Base-by-base conservation (phyloP, 1,284 basidiomycete species). In the Sanghuangporus baumii region DNA sequence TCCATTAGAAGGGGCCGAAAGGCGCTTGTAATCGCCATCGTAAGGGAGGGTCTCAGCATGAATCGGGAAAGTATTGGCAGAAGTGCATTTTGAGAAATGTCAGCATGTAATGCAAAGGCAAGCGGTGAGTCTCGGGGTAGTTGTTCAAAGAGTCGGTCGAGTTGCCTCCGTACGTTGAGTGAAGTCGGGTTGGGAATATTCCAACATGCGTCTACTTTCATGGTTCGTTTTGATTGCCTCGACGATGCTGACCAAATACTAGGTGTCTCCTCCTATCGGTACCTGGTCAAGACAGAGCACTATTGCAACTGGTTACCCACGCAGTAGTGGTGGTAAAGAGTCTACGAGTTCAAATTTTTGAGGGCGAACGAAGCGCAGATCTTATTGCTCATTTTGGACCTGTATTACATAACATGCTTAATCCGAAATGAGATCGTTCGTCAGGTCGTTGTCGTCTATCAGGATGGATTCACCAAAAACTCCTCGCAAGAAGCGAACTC, bases 1-100 rank as follows among this genome's bases (percentile, higher is more conserved):
- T 92, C 87, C 40, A 89, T 69, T 55, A 93, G 71, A 59, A 92
- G 73, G 11, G 91, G 90, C 63, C 87, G 76, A 72, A 87, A 92
- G 8, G 79, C 65, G 6, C 74, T 77, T 34, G 87, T 84, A 61
- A 91, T 76, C 23, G 74, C 67, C 26, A 79, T 67, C 1, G 89
- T 91, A 51, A 84, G 59, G 1, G 56, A 62, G 20, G 54, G 59
- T 16, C 57, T 26, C 16, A 41, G 52, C 5, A 63, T 36, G 20
- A 52, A 46, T n/a, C 54, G 51, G 41, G 64, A 65, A 18, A 62
- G 38, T 14, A 41, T 55, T 16, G 50, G 40, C 20, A 62, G 41
- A 14, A 65, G 41, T 14, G 48, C 52, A 62, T 48, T 52, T 40
- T 54, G 46, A 47, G 38, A 55, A 8, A 51, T 38, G 38, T 40